Base-by-base conservation (phyloP, 176 grass and related monocot species). In the Carex scoparia region DNA sequence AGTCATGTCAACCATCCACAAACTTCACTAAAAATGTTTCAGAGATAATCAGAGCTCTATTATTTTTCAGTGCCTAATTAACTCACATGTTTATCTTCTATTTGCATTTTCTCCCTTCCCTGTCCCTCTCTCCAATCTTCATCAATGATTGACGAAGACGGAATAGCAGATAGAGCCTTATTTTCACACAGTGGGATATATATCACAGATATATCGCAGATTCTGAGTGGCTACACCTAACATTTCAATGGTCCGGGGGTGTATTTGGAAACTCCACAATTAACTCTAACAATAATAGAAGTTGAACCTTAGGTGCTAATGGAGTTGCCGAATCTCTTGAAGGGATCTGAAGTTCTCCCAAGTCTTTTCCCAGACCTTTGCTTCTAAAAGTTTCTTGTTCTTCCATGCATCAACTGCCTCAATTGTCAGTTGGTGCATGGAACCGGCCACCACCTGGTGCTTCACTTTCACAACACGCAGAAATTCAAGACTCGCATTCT, bases 311-410 rank as follows among this genome's bases (percentile, higher is more conserved):
- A 91, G 56, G 92, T 55, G 1, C 37, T 89, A 42, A 68, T 67
- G 54, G 27, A 14, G 5, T 14, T 56, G 23, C 66, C 83, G 10
- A 84, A 97, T 93, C 18, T 94, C 91, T 79, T 90, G 10, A 54
- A 94, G 82, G 64, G 90, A 51, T 87, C 93, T 97, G 7, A 94
- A 97, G 86, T 84, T 73, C 88, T 84, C 55, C 89, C 89, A 94
- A 46, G 40, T 66, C 61, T 94, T 94, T 51, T 91, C 94, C 91
- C 91, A 93, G 10, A 97, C 68, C 81, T 90, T 91, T 40, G 94
- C 94, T 81, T 97, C 94, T 35, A 91, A 90, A 55, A 93, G 61
- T 77, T 93, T 97, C 72, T 87, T 93, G 66, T 13, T 19, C 6
- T 76, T 86, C 4, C 83, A 35, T 7, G n/a, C 86, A 58, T 93